Evolutionary conservation across 441 rosid genomes (phyloP).

Genomic region (Arabidopsis lyrata): DNA sequence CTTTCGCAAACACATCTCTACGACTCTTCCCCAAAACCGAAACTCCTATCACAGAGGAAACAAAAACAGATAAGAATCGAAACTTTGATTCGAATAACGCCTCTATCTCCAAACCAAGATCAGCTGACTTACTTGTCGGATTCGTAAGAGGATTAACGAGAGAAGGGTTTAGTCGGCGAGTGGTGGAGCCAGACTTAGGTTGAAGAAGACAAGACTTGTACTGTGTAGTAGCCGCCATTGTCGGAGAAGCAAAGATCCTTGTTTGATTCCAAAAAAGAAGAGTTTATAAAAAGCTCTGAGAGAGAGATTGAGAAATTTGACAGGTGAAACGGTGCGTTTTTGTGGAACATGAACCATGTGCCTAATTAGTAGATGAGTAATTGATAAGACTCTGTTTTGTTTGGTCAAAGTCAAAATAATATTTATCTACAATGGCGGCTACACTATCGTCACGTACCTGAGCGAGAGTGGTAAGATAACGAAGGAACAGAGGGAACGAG

Average conservation of each 20-base stretch:
- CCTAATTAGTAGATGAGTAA: slow-evolving; percentile 35
- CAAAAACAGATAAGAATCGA: not conserved
- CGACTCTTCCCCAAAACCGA: slow-evolving; percentile 48
- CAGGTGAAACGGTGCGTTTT: too few species aligned
- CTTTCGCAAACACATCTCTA: slow-evolving; percentile 49
- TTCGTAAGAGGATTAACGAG: slow-evolving; percentile 22
- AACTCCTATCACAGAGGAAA: slow-evolving; percentile 43
- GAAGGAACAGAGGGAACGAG: too few species aligned
- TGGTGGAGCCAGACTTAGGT: slow-evolving; percentile 37
- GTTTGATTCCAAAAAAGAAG: too few species aligned
- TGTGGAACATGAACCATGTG: slow-evolving; percentile 33
- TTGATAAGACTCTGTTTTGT: not conserved
- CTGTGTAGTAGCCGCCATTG: slow-evolving; percentile 44
- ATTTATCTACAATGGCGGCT: not conserved
- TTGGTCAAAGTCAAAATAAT: slow-evolving; percentile 20
- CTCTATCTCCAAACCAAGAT: not conserved
- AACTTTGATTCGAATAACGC: slow-evolving; percentile 15
- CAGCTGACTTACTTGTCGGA: slow-evolving; percentile 47
- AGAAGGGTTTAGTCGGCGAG: slow-evolving; percentile 30
- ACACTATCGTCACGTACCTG: too few species aligned
- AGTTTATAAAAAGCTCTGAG: too few species aligned
- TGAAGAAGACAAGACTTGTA: slow-evolving; percentile 42
- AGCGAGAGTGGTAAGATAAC: too few species aligned
- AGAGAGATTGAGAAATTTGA: too few species aligned
- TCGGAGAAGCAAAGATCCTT: slow-evolving; percentile 24